Percentiles rank a stretch among this genome's conserved stretches.
These are phyloP conservation scores for Alloteropsis semialata DNA, from an alignment of 176 grass and related monocot species.

Conservation along the genomic window DNA sequence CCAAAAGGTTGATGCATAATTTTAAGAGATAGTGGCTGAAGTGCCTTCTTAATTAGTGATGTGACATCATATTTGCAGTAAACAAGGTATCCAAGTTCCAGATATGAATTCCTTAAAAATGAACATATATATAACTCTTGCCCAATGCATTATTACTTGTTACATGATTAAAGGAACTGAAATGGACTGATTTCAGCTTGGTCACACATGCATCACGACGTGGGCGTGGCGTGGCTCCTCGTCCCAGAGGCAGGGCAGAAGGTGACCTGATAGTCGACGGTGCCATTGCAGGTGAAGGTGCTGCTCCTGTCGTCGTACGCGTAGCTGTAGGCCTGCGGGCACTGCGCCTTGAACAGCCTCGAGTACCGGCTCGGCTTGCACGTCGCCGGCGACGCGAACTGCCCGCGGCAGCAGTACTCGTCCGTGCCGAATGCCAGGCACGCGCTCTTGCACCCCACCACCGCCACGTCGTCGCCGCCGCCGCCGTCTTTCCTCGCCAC, in stretches of 20 bases:
- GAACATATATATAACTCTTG: neutral
- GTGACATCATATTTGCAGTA: too few species aligned
- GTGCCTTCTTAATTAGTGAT: too few species aligned
- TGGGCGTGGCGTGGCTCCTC: too few species aligned
- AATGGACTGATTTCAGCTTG: neutral
- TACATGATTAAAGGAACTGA: neutral
- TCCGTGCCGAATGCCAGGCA: conserved; percentile 56
- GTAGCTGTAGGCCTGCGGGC: conserved; percentile 69
- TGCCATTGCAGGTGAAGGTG: conserved; percentile 51
- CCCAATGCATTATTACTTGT: neutral
- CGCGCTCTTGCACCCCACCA: conserved; percentile 62
- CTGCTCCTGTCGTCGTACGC: conserved; percentile 52
- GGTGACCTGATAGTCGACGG: conserved; percentile 22
- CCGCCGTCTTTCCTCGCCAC: neutral
- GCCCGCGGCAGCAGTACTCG: conserved; percentile 54
- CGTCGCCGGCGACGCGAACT: conserved; percentile 24
- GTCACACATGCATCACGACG: neutral
- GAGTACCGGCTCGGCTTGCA: conserved; percentile 50
- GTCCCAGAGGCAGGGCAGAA: conserved; percentile 25
- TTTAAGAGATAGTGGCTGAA: too few species aligned
- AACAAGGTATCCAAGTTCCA: too few species aligned
- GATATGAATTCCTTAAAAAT: neutral
- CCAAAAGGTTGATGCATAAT: too few species aligned
- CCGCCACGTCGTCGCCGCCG: neutral
- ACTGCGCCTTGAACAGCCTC: conserved; percentile 47